These are phyloP conservation scores for Diaporthe humulicola DNA, from an alignment of 2,329 filamentous ascomycete genomes.

Conservation along the genomic window DNA sequence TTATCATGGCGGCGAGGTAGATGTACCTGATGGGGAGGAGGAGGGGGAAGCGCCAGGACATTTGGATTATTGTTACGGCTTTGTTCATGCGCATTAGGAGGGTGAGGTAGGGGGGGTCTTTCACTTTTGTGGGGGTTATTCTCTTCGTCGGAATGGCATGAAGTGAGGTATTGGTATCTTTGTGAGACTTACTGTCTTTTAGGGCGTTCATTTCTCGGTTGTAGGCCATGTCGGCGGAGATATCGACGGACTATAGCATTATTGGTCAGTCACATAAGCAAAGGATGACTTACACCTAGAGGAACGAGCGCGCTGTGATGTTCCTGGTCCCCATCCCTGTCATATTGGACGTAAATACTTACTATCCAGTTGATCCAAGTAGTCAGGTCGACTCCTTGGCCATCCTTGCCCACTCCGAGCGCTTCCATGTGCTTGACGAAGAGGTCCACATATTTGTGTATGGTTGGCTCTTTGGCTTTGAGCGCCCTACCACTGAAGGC, in stretches of 20 bases:
- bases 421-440: conserved; percentile 43
- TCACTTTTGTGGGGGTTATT: neutral
- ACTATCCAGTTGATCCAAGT: conserved; percentile 42
- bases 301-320: neutral
- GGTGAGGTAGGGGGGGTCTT: conserved; percentile 5
- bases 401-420: neutral
- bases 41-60: conserved; percentile 28
- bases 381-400: conserved; percentile 36
- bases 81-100: neutral
- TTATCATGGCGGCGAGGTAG: neutral
- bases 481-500: conserved; percentile 43
- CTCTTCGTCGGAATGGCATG: too few species aligned
- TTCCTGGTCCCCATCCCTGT: too few species aligned
- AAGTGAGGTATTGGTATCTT: neutral
- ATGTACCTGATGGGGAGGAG: conserved; percentile 8
- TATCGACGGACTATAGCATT: conserved; percentile 35
- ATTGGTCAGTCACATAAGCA: neutral
- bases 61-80: neutral
- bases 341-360: too few species aligned
- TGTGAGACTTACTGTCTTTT: neutral
- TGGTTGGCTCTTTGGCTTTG: conserved; percentile 39
- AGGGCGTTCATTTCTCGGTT: conserved; percentile 38
- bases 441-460: conserved; percentile 42
- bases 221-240: conserved; percentile 42
- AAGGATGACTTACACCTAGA: neutral